Percentiles rank a stretch among this genome's conserved stretches.
Evolutionary conservation across 1,284 basidiomycete genomes (phyloP).

Genomic region (Austroboletus niveus): DNA sequence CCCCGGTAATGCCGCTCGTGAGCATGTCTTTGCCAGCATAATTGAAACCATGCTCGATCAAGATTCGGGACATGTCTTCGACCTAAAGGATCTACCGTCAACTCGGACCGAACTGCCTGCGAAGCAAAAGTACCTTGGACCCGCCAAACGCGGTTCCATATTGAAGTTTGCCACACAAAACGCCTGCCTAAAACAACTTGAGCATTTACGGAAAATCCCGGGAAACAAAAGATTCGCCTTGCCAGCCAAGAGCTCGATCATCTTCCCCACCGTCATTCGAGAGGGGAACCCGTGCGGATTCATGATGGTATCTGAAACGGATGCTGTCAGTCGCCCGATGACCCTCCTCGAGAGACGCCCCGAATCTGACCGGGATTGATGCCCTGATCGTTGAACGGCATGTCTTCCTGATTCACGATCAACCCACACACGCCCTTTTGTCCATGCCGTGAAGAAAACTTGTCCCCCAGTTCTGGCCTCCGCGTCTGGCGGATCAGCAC

Average conservation of each 20-base stretch:
- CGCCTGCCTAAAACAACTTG: constrained; percentile 64
- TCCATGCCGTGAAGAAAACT: constrained; percentile 97
- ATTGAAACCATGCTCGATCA: constrained; percentile 95
- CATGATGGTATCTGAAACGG: constrained; percentile 89
- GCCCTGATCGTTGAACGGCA: constrained; percentile 99
- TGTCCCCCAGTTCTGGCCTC: constrained; percentile 95
- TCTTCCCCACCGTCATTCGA: constrained; percentile 99
- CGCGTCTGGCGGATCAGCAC: constrained; percentile 98
- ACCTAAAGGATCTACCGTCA: constrained; percentile 50
- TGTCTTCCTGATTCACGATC: constrained; percentile 98
- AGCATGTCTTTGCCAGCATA: constrained; percentile 99
- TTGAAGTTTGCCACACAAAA: constrained; percentile 82
- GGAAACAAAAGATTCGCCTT: constrained; percentile 52
- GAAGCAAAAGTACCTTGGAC: constrained; percentile 64
- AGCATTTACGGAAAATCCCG: constrained; percentile 3
- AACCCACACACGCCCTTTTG: constrained; percentile 99
- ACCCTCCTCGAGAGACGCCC: not conserved
- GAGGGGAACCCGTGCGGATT: constrained; percentile 99
- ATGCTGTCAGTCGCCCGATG: not conserved
- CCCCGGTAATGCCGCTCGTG: constrained; percentile 96
- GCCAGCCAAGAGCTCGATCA: constrained; percentile 98
- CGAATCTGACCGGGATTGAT: constrained; percentile 76
- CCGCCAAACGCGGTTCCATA: constrained; percentile 98
- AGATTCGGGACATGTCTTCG: constrained; percentile 96
- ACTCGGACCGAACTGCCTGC: constrained; percentile 7